Percentiles rank a stretch among this genome's conserved stretches.
Evolutionary conservation across 805 yeast species (phyloP).

Genomic region (Dipodascopsis tothii): DNA sequence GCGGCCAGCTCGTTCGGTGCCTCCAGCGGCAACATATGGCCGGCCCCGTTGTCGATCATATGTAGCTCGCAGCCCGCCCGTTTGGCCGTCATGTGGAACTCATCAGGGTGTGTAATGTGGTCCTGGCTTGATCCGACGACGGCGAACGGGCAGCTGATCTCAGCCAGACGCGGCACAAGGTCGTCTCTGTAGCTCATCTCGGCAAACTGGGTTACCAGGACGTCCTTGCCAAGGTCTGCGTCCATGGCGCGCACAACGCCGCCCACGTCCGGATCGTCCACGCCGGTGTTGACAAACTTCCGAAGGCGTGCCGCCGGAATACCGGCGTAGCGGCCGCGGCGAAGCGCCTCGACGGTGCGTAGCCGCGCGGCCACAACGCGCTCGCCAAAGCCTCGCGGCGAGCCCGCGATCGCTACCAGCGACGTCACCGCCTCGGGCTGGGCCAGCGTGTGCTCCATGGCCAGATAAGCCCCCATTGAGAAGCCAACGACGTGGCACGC

Average conservation of each 20-base stretch:
- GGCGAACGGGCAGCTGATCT: neutral
- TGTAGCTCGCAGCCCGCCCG: neutral
- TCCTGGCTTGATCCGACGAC: neutral
- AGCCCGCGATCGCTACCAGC: neutral
- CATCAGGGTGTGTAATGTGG: neutral
- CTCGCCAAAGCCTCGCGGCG: neutral
- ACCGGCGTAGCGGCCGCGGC: neutral
- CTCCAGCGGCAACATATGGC: constrained; percentile 1
- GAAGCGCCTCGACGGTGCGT: neutral
- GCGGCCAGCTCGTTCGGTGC: neutral
- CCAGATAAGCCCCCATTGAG: constrained; percentile 1
- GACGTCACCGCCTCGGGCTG: neutral
- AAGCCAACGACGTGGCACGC: neutral
- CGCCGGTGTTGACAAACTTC: neutral
- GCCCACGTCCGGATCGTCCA: constrained; percentile 1
- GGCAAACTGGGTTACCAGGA: neutral
- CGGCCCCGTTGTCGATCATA: neutral
- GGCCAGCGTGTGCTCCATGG: neutral
- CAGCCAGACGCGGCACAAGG: neutral
- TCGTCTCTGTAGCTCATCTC: neutral
- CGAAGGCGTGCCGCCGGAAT: neutral
- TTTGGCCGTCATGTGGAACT: neutral
- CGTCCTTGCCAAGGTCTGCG: neutral
- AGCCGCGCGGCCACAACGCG: neutral
- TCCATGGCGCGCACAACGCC: constrained; percentile 1